Evolutionary conservation across 306 rosid species (phyloP), one percentile per base, ranked within the genome.

Genomic region (Geum urbanum): DNA sequence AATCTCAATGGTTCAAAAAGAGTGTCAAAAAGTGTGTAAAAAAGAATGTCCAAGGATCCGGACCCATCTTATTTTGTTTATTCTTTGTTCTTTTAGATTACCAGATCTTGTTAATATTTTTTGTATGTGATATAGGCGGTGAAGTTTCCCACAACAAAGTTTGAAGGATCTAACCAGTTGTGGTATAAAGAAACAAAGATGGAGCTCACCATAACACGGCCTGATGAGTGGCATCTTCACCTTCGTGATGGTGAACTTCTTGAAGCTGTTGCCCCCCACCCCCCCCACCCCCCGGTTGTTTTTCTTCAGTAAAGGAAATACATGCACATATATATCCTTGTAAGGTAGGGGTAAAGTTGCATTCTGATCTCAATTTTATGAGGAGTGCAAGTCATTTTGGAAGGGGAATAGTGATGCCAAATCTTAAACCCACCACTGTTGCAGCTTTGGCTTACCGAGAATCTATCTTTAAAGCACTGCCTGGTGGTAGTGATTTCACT

Each of bases 211-310:
- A 74, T 91, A 45, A 82, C 96, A 19, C 86, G 85, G 64, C 97
- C 97, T 61, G 97, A 91, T 82, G 96, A 91, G 76, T 91, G 97
- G 96, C 97, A 91, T 77, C 92, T 88, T 71, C 97, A 91, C 75
- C 97, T 91, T 76, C 96, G 92, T 55, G 96, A 91, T 57, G 92
- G 96, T 13, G 84, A 83, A 35, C 86, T 91, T 71, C 92, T 91
- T 64, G 65, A 88, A 82, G 92, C 84, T 67, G 96, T 91, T 47
- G 78, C 85, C 53, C 83, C 88, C 74, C 86, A 85, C 84, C n/a
- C 85, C 53, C 83, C 88, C 74, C 86, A 85, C 84, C n/a, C n/a
- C n/a, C n/a, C 88, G 96, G 97, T 91, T 41, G 72, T 24, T 50
- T 75, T 69, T 40, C 64, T n/a, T 68, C 47, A 20, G 40, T 37